These are phyloP conservation scores for Penicillium ochrochloron DNA, from an alignment of 495 filamentous ascomycete genomes.

Conservation along the genomic window DNA sequence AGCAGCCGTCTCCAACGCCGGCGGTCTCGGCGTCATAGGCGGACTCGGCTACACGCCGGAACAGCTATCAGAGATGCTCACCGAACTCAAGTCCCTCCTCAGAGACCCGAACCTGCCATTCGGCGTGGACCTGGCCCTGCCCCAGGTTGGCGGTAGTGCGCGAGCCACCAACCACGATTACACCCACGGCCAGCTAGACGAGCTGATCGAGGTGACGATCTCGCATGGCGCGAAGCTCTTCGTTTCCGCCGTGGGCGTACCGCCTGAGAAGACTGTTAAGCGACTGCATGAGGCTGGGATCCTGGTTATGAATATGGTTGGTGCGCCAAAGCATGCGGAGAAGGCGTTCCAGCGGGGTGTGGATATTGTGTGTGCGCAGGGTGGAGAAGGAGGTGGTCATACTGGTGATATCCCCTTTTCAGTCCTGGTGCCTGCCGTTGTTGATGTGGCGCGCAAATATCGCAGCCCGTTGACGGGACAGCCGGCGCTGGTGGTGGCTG, in stretches of 20 bases:
- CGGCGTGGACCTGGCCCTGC: slow-evolving; percentile 85
- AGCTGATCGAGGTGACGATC: slow-evolving; percentile 80
- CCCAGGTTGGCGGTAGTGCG: slow-evolving; percentile 78
- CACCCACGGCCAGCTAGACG: slow-evolving; percentile 79
- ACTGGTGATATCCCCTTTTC: slow-evolving; percentile 77
- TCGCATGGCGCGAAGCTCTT: slow-evolving; percentile 78
- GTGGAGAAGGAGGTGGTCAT: slow-evolving; percentile 79
- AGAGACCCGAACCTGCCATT: slow-evolving; percentile 69
- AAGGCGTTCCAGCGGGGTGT: slow-evolving; percentile 82
- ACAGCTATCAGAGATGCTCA: slow-evolving; percentile 78
- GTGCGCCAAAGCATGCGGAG: slow-evolving; percentile 80
- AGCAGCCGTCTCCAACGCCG: slow-evolving; percentile 86
- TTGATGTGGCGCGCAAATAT: slow-evolving; percentile 70
- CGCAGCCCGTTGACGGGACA: slow-evolving; percentile 56
- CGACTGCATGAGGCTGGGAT: slow-evolving; percentile 75
- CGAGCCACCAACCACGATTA: slow-evolving; percentile 92
- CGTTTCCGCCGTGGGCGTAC: slow-evolving; percentile 82
- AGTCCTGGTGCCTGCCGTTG: slow-evolving; percentile 74
- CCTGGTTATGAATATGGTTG: slow-evolving; percentile 95
- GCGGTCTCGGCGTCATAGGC: slow-evolving; percentile 83
- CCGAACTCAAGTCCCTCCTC: slow-evolving; percentile 77
- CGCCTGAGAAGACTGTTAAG: slow-evolving; percentile 69
- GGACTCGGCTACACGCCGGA: slow-evolving; percentile 83
- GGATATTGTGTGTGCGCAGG: slow-evolving; percentile 84
- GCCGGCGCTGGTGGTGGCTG: slow-evolving; percentile 71